These are phyloP conservation scores for Penicillium paradoxum DNA, from an alignment of 495 filamentous ascomycete genomes.

Conservation along the genomic window DNA sequence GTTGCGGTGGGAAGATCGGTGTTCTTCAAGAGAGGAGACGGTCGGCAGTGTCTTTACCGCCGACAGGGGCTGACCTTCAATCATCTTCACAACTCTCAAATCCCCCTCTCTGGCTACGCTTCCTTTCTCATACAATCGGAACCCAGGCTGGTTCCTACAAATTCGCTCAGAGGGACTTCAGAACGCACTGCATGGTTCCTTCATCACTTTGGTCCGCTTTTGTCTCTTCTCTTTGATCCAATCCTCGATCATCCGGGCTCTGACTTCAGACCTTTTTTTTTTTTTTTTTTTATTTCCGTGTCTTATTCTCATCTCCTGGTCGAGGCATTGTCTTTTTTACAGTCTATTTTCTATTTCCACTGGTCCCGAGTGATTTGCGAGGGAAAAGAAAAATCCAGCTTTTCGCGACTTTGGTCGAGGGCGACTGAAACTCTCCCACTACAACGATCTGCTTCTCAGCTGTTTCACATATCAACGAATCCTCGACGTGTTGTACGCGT, in stretches of 20 bases:
- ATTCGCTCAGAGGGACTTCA: not conserved
- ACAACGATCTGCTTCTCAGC: not conserved
- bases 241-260: not conserved
- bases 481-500: not conserved
- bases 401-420: conserved; percentile 5
- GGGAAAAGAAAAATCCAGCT: not conserved
- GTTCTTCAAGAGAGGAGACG: conserved; percentile 8
- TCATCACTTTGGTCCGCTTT: not conserved
- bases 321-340: conserved; percentile 16
- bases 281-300: not conserved
- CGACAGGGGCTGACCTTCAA: conserved; percentile 20
- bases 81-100: conserved; percentile 9
- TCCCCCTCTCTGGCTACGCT: conserved; percentile 5
- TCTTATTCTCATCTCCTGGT: conserved; percentile 22
- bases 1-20: not conserved
- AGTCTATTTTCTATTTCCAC: not conserved
- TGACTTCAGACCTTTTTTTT: conserved; percentile 4
- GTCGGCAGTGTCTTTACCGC: conserved; percentile 27
- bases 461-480: not conserved
- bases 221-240: conserved; percentile 2
- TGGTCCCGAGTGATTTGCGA: not conserved
- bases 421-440: conserved; percentile 2
- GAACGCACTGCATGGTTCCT: not conserved
- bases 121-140: conserved; percentile 14
- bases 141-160: conserved; percentile 23